Percentiles rank a stretch among this genome's conserved stretches.
Evolutionary conservation across 495 filamentous ascomycete genomes (phyloP).

Genomic region (Aspergillus sparsus): DNA sequence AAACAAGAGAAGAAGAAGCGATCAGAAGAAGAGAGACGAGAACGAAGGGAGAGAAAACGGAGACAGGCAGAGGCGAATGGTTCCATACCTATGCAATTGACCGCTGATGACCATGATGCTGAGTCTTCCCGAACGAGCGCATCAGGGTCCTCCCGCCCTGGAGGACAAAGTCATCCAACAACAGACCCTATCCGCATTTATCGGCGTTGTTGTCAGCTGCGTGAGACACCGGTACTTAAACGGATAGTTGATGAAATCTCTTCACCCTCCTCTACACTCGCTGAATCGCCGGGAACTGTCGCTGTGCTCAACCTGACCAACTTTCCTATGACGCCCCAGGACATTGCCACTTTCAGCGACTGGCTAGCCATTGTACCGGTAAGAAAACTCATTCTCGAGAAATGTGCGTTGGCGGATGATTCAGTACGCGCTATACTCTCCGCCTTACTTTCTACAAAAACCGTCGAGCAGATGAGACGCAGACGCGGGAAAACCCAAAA

Average conservation of each 20-base stretch:
- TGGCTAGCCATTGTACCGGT: conserved; percentile 94
- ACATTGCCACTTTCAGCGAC: conserved; percentile 84
- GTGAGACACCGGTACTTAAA: conserved; percentile 87
- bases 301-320: conserved; percentile 79
- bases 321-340: conserved; percentile 78
- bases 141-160: conserved; percentile 38
- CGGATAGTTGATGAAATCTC: conserved; percentile 84
- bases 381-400: conserved; percentile 78
- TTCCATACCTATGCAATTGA: conserved; percentile 73
- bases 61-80: conserved; percentile 81
- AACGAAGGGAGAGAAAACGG: conserved; percentile 79
- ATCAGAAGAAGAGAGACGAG: conserved; percentile 83
- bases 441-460: conserved; percentile 79
- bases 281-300: conserved; percentile 67
- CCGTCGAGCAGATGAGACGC: conserved; percentile 54
- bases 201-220: conserved; percentile 86
- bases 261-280: conserved; percentile 60
- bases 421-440: conserved; percentile 83
- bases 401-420: conserved; percentile 83
- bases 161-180: conserved; percentile 69
- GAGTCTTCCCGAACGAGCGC: conserved; percentile 32
- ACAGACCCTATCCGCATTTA: conserved; percentile 94
- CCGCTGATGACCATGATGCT: conserved; percentile 57
- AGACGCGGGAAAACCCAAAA: conserved; percentile 40
- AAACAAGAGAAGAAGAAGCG: conserved; percentile 93